These are phyloP conservation scores for Hordeum vulgare DNA, from an alignment of 176 grass and related monocot genomes.

Conservation along the genomic window MorexV3_pseudomolecules_assembly NC_058521.1:605077644-605078143, in stretches of 20 bases:
- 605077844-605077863: constrained; percentile 69
- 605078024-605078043: constrained; percentile 63
- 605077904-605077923: constrained; percentile 44
- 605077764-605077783: background rate
- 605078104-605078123: constrained; percentile 88
- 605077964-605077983: background rate
- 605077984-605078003: background rate
- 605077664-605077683: background rate
- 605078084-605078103: constrained; percentile 85
- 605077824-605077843: background rate
- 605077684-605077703: background rate
- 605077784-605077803: background rate
- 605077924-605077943: background rate
- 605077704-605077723: background rate
- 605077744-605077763: background rate
- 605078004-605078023: constrained; percentile 1
- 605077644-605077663: background rate
- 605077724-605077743: background rate
- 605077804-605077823: background rate
- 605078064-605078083: constrained; percentile 75
- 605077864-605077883: constrained; percentile 92
- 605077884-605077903: constrained; percentile 97
- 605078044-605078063: constrained; percentile 66
- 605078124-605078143: constrained; percentile 45
- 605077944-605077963: background rate